These are phyloP conservation scores for Xanthoceras sorbifolium DNA, from an alignment of 345 rosid species.

Conservation along the genomic window DNA sequence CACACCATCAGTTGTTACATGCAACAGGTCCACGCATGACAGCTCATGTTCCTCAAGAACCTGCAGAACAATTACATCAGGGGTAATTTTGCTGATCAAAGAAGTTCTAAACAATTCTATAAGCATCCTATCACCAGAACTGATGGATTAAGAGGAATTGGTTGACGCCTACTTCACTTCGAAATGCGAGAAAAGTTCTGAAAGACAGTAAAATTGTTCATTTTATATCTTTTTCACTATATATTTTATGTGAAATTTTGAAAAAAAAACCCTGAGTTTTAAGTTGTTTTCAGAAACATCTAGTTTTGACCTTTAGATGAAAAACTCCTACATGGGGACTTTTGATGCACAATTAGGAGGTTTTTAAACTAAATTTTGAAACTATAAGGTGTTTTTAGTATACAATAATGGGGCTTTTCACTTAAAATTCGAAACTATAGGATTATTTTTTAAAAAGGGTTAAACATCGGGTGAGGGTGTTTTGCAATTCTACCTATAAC, in stretches of 20 bases:
- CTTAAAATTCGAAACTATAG: not conserved
- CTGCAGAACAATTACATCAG: slow-evolving; percentile 40
- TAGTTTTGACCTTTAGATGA: not conserved
- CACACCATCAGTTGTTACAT: slow-evolving; percentile 79
- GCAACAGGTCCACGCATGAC: slow-evolving; percentile 72
- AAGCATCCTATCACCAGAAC: not conserved
- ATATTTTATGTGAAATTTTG: not conserved
- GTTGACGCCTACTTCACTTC: too few relatives aligned
- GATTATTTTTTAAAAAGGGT: not conserved
- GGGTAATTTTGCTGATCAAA: slow-evolving; percentile 16
- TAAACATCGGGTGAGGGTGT: not conserved
- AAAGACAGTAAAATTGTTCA: too few relatives aligned
- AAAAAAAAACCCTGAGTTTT: not conserved
- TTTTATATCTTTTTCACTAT: too few relatives aligned
- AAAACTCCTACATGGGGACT: too few relatives aligned
- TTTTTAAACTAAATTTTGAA: not conserved
- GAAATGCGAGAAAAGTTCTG: too few relatives aligned
- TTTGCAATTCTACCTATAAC: not conserved
- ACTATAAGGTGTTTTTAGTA: not conserved
- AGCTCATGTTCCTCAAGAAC: slow-evolving; percentile 92
- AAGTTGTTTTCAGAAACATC: too few relatives aligned
- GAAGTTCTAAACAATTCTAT: not conserved
- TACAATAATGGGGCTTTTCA: not conserved
- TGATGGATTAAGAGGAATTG: too few relatives aligned
- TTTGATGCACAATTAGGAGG: not conserved